Percentiles rank a stretch among this genome's conserved stretches.
phyloP scores from a whole-genome alignment of 306 rosid species.

The Cicer bijugum region DNA sequence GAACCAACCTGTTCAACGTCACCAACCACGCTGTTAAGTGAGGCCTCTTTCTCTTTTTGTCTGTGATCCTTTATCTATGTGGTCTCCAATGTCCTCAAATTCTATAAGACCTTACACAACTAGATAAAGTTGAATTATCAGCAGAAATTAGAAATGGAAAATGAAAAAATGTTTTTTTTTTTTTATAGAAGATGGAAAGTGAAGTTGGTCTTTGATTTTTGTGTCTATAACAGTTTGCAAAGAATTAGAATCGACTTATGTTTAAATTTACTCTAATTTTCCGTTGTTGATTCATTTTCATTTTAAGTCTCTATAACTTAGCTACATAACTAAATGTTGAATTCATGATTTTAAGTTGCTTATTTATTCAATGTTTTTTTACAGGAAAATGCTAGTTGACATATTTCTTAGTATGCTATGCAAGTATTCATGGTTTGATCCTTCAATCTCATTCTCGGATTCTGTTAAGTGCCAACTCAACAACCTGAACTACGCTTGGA shows the following conservation, averaged over 20 bases:
- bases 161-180: no score
- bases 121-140: not conserved
- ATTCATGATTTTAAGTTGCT: not conserved
- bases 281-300: not conserved
- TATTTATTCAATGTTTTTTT: no score
- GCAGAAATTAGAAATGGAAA: not conserved
- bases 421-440: no score
- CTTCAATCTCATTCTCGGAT: no score
- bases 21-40: conserved; percentile 85
- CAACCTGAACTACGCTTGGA: no score
- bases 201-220: not conserved
- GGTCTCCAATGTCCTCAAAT: not conserved
- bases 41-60: conserved; percentile 38
- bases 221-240: not conserved
- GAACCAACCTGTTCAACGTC: conserved; percentile 91
- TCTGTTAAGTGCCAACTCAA: no score
- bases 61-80: not conserved
- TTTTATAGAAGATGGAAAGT: not conserved
- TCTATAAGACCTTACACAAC: not conserved
- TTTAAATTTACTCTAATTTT: not conserved
- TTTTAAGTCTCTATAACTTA: not conserved
- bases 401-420: no score
- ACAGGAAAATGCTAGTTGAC: no score
- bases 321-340: not conserved
- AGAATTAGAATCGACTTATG: not conserved